Percentiles rank a stretch among this genome's conserved stretches.
These are phyloP conservation scores for Fusarium temperatum DNA, from an alignment of 2,329 filamentous ascomycete species.

Conservation along the genomic window DNA sequence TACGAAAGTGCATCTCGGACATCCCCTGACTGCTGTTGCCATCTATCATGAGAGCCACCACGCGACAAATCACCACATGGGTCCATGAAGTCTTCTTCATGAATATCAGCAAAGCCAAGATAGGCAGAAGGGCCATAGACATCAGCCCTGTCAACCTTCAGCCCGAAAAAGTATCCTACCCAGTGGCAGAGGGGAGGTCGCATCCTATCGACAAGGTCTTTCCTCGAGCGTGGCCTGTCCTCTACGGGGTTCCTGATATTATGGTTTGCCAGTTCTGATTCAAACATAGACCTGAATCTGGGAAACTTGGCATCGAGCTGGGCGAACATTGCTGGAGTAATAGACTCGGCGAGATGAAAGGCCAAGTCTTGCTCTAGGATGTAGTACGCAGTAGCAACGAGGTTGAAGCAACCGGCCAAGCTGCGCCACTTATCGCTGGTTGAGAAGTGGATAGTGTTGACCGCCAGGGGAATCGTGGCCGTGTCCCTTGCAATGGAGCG, in stretches of 20 bases:
- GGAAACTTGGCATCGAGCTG: background rate
- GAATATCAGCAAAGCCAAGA: accelerated
- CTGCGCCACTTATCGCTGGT: background rate
- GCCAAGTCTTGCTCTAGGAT: background rate
- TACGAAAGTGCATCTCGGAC: background rate
- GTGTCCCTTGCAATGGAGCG: slow-evolving; percentile 12
- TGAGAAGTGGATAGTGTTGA: slow-evolving; percentile 21
- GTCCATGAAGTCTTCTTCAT: background rate
- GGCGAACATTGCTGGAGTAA: slow-evolving; percentile 2
- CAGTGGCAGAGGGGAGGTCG: accelerated
- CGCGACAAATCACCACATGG: accelerated
- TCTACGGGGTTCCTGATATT: accelerated
- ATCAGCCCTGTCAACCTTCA: accelerated
- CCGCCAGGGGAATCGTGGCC: background rate
- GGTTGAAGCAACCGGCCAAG: slow-evolving; percentile 5
- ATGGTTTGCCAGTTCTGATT: background rate
- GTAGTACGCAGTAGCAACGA: background rate
- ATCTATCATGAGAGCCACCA: background rate
- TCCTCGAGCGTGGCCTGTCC: accelerated
- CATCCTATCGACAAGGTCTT: accelerated
- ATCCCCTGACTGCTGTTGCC: background rate
- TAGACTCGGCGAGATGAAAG: background rate
- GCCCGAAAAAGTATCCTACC: accelerated
- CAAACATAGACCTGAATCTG: background rate
- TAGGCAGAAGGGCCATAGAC: background rate